Percentiles rank a stretch among this genome's conserved stretches.
Conservation (phyloP, 164 flowering plant genomes). For the Warburgia ugandensis region DNA sequence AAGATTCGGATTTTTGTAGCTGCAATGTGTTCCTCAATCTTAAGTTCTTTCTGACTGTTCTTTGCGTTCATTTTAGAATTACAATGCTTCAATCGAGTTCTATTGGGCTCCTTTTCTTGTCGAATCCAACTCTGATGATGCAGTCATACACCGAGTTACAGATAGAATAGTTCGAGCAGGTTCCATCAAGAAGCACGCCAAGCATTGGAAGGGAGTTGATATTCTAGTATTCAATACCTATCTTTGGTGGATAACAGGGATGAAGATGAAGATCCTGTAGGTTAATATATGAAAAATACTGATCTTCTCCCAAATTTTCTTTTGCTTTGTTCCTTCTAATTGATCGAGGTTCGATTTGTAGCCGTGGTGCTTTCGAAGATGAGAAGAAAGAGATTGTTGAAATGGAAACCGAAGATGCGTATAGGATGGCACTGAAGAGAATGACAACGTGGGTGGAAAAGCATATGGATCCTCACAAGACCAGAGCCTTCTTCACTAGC, state of each 20-base stretch:
- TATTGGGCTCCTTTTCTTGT: constrained; percentile 97
- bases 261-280: constrained; percentile 57
- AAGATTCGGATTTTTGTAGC: neutral
- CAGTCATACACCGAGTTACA: constrained; percentile 46
- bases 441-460: constrained; percentile 66
- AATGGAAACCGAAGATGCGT: constrained; percentile 55
- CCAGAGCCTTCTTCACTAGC: constrained; percentile 65
- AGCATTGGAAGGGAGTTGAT: constrained; percentile 58
- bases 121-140: constrained; percentile 77
- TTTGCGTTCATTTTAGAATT: constrained; percentile 35
- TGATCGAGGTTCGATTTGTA: constrained; percentile 6
- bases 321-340: neutral
- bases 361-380: constrained; percentile 53
- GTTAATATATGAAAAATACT: neutral
- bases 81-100: constrained; percentile 90
- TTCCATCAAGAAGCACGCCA: constrained; percentile 61
- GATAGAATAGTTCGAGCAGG: constrained; percentile 64
- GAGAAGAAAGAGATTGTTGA: constrained; percentile 37
- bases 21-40: too few species aligned
- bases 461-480: constrained; percentile 48
- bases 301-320: neutral
- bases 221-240: constrained; percentile 69
- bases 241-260: constrained; percentile 79
- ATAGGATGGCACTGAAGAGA: constrained; percentile 58
- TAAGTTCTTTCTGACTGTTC: too few species aligned